Base-by-base conservation (phyloP, 2,329 filamentous ascomycete species). In the Apiospora hydei region DNA sequence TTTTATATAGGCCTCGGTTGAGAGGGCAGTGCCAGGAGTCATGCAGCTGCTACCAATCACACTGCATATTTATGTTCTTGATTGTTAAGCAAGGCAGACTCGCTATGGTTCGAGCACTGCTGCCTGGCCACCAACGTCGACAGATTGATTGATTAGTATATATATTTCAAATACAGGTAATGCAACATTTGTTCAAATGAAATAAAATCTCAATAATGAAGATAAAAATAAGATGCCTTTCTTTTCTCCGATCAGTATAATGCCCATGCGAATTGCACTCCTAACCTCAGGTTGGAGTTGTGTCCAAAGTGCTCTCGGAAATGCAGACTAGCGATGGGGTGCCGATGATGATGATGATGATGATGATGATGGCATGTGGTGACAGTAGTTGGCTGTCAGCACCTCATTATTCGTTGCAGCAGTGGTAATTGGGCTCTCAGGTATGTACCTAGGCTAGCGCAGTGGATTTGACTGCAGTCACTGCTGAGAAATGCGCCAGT, bases 21-120 rank as follows among this genome's bases (percentile, higher is more conserved):
- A 38, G 34, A 38, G 34, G 34, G 34, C 34, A 38, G 34, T 38
- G 34, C 34, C 7, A 6, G 67, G 69, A 34, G 26, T 61, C 30
- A 14, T 57, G 51, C 14, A 18, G 26, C 26, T 57, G 24, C 71
- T 75, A 75, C 69, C 74, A 76, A 69, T 69, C 43, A 64, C 57
- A 41, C 66, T 70, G 64, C 51, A 44, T 14, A 46, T n/a, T 66
- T 14, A 21, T 26, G 70, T 49, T 21, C 43, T 69, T 73, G 76
- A 77, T 77, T 78, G 75, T 77, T 78, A 78, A 78, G 77, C 77
- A 78, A 78, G 77, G 77, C 77, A 78, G 77, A 78, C 71, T 77
- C 71, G 51, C 51, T 24, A 21, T 64, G 2, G 8, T 10, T 21
- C 57, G 66, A 44, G 8, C 68, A 43, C 69, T 24, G 72, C 72